Evolutionary conservation across 2,329 filamentous ascomycete genomes (phyloP).

Genomic region (Sclerotinia minor): DNA sequence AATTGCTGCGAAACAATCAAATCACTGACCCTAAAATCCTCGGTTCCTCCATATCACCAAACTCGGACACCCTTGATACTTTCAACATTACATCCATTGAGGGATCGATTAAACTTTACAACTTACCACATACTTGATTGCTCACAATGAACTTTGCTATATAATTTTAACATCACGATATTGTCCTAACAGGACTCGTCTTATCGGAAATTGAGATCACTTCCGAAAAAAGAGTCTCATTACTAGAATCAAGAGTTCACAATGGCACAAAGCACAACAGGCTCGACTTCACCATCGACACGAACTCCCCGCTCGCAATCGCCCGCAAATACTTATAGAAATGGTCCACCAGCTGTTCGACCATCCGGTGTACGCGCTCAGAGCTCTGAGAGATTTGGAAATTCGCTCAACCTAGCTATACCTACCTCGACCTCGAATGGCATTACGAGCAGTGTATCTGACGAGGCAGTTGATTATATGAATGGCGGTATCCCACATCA

Average conservation of each 20-base stretch:
- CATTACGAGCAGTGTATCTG: constrained; percentile 26
- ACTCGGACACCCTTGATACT: constrained; percentile 9
- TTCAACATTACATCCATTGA: constrained; percentile 1
- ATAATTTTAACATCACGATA: constrained; percentile 10
- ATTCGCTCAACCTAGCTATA: constrained; percentile 26
- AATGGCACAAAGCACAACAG: constrained; percentile 40
- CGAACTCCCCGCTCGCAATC: constrained; percentile 39
- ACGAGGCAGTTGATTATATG: constrained; percentile 40
- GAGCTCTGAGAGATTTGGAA: constrained; percentile 29
- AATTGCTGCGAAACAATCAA: constrained; percentile 2
- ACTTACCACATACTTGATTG: not conserved
- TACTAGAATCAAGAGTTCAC: constrained; percentile 13
- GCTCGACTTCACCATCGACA: constrained; percentile 44
- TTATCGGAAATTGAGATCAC: constrained; percentile 5
- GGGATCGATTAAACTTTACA: not conserved
- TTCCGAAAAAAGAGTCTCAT: not conserved
- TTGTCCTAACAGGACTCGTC: not conserved
- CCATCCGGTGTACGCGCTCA: constrained; percentile 38
- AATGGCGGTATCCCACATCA: constrained; percentile 40
- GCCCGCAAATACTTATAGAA: constrained; percentile 32
- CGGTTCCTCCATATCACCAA: not conserved
- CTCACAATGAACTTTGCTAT: constrained; percentile 20
- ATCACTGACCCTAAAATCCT: not conserved
- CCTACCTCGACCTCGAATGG: constrained; percentile 28
- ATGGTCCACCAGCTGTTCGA: constrained; percentile 34